Evolutionary conservation across 2,329 filamentous ascomycete species (phyloP).

Genomic region (Hypoxylon sp.): DNA sequence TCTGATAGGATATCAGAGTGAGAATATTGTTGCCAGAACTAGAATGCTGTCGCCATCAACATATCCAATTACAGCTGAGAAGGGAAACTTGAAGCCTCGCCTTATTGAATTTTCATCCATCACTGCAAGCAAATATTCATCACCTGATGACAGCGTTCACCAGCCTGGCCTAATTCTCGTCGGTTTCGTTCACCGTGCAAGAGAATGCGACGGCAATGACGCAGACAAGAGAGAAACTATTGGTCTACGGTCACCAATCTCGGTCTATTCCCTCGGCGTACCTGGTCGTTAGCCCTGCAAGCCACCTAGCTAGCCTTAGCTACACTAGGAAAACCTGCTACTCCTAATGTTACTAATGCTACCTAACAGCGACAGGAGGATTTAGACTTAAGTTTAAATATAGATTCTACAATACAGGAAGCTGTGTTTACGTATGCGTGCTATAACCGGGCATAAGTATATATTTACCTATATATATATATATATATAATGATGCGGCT

Average conservation of each 20-base stretch:
- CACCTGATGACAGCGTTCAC: constrained; percentile 1
- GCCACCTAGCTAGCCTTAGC: constrained; percentile 17
- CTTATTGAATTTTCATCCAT: constrained; percentile 24
- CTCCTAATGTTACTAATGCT: constrained; percentile 7
- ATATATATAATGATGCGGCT: constrained; percentile 10
- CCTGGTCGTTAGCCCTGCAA: constrained; percentile 9
- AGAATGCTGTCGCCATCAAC: constrained; percentile 2
- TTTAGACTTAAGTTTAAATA: constrained; percentile 22
- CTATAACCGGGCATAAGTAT: too few species aligned
- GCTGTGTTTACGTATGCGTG: too few species aligned
- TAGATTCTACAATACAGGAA: constrained; percentile 4
- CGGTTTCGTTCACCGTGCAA: too few species aligned
- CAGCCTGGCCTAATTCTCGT: not conserved
- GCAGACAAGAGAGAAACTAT: constrained; percentile 8
- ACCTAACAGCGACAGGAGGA: constrained; percentile 22
- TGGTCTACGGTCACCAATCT: constrained; percentile 3
- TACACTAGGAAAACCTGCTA: not conserved
- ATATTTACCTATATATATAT: not conserved
- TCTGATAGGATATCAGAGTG: constrained; percentile 3
- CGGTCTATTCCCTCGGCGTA: constrained; percentile 10
- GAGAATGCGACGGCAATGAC: constrained; percentile 1
- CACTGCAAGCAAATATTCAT: not conserved
- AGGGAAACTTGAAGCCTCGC: constrained; percentile 5
- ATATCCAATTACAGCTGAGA: not conserved
- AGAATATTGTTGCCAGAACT: constrained; percentile 11